Evolutionary conservation across 768 basidiomycete genomes (phyloP).

Genomic region (Calocybe cyanea): DNA sequence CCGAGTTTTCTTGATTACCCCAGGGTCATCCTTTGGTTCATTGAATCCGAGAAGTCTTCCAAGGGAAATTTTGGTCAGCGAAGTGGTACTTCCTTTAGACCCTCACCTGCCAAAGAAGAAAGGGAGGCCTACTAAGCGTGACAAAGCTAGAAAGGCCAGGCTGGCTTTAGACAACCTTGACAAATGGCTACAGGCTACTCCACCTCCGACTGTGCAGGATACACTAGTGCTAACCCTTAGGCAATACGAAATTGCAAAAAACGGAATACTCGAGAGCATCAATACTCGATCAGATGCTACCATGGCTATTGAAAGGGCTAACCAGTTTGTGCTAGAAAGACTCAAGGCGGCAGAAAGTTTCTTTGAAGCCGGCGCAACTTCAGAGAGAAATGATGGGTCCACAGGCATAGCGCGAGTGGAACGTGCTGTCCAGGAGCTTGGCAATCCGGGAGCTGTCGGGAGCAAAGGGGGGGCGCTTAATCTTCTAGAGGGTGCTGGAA

Average conservation of each 20-base stretch:
- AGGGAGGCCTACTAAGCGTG: slow-evolving; percentile 62
- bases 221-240: slow-evolving; percentile 9
- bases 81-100: slow-evolving; percentile 22
- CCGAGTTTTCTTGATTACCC: slow-evolving; percentile 58
- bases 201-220: not conserved
- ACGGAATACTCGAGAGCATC: slow-evolving; percentile 33
- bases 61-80: slow-evolving; percentile 57
- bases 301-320: slow-evolving; percentile 41
- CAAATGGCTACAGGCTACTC: slow-evolving; percentile 41
- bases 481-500: slow-evolving; percentile 44
- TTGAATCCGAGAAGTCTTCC: slow-evolving; percentile 66
- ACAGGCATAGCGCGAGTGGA: slow-evolving; percentile 45
- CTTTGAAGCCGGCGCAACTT: slow-evolving; percentile 25
- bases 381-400: slow-evolving; percentile 2
- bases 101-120: slow-evolving; percentile 40
- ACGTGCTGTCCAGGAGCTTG: slow-evolving; percentile 31
- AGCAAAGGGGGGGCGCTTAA: slow-evolving; percentile 38
- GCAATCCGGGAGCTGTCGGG: slow-evolving; percentile 21
- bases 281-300: slow-evolving; percentile 10
- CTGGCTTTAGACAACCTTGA: slow-evolving; percentile 46
- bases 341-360: slow-evolving; percentile 49
- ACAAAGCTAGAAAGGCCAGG: slow-evolving; percentile 52
- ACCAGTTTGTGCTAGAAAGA: slow-evolving; percentile 45
- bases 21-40: slow-evolving; percentile 43
- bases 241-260: slow-evolving; percentile 43